phyloP scores from a whole-genome alignment of 495 filamentous ascomycete species.

The Talaromyces wortmannii region DNA sequence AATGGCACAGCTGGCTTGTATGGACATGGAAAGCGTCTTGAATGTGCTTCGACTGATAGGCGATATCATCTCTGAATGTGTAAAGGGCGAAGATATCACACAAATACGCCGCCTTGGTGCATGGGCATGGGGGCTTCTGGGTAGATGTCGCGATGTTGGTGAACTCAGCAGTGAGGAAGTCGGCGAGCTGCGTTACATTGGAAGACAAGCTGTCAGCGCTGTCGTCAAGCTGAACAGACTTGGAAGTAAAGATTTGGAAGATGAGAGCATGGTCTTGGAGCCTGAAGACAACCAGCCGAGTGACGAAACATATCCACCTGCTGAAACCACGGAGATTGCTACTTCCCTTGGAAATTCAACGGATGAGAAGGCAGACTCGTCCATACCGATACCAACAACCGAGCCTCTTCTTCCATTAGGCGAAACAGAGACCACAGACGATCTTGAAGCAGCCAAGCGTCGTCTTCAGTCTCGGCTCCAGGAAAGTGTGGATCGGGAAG shows the following conservation, averaged over 20 bases:
- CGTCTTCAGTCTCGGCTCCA: conserved; percentile 45
- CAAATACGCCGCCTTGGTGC: conserved; percentile 40
- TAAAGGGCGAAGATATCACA: conserved; percentile 33
- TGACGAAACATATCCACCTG: conserved; percentile 6
- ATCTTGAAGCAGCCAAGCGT: conserved; percentile 53
- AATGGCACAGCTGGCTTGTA: conserved; percentile 60
- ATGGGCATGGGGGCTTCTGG: conserved; percentile 46
- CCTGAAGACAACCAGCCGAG: conserved; percentile 14
- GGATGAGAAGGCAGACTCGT: conserved; percentile 5
- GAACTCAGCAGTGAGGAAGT: conserved; percentile 44
- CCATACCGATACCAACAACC: not conserved
- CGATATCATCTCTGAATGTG: conserved; percentile 32
- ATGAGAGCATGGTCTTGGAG: not conserved
- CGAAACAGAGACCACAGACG: conserved; percentile 17
- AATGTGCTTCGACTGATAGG: conserved; percentile 37
- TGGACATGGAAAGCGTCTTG: conserved; percentile 56
- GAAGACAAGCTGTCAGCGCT: conserved; percentile 38
- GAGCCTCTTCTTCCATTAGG: conserved; percentile 10
- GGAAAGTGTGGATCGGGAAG: conserved; percentile 8
- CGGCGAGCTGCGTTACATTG: conserved; percentile 39
- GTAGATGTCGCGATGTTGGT: conserved; percentile 39
- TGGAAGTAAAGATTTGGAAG: not conserved
- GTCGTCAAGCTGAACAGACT: conserved; percentile 15
- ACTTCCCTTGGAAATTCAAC: conserved; percentile 5
- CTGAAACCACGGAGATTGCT: conserved; percentile 11